Percentiles rank a stretch among this genome's conserved stretches.
Evolutionary conservation across 371 early-diverging fungal species (phyloP).

Genomic region (Umbelopsis sp.): DNA sequence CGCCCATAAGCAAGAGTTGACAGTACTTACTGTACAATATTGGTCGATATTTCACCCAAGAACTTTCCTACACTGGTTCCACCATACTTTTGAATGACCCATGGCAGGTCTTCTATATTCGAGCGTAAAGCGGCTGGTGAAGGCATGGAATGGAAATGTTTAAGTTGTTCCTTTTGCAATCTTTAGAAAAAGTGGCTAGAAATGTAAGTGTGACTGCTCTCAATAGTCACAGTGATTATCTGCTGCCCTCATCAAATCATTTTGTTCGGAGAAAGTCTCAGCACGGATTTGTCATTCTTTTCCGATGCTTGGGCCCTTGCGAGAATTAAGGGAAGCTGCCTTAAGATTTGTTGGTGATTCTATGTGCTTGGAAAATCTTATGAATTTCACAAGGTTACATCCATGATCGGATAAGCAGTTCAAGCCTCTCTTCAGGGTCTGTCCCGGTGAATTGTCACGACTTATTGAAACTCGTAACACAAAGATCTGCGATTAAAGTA

Average conservation of each 20-base stretch:
- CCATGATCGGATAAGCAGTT: too few relatives aligned
- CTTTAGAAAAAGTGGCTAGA: neutral
- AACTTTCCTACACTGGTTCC: constrained; percentile 90
- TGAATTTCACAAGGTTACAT: too few relatives aligned
- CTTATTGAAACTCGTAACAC: too few relatives aligned
- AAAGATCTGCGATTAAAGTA: too few relatives aligned
- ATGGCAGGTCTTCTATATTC: constrained; percentile 47
- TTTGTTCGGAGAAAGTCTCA: neutral
- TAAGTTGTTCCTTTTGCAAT: too few relatives aligned
- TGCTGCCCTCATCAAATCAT: neutral
- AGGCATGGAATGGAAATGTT: neutral
- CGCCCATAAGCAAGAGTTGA: neutral
- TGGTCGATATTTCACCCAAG: constrained; percentile 58
- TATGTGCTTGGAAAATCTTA: too few relatives aligned
- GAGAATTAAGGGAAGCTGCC: too few relatives aligned
- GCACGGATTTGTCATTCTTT: too few relatives aligned
- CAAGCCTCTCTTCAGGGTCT: too few relatives aligned
- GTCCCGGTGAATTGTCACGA: too few relatives aligned
- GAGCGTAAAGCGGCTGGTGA: neutral
- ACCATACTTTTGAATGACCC: constrained; percentile 87
- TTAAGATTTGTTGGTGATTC: too few relatives aligned
- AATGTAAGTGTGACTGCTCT: neutral
- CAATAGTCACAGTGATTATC: neutral
- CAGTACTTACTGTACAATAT: constrained; percentile 57
- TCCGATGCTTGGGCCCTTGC: too few relatives aligned